These are phyloP conservation scores for Tribonema minus DNA, from an alignment of 108 stramenopile genomes.

Conservation along the genomic window DNA sequence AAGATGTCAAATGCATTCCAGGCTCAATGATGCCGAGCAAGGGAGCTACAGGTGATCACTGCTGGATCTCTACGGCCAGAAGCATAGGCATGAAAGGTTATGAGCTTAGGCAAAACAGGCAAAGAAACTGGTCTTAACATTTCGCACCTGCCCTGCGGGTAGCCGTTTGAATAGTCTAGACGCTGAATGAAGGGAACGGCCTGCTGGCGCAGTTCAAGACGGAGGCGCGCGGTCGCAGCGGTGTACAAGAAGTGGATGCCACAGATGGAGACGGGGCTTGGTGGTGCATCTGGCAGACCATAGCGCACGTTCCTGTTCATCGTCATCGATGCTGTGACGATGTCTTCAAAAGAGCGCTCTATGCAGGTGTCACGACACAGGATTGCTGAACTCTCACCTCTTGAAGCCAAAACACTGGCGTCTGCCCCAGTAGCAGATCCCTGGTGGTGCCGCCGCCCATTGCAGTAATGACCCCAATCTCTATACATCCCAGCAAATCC, in stretches of 20 bases:
- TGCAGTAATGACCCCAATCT: conserved; percentile 10
- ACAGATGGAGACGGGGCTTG: not conserved
- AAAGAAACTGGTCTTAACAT: no score
- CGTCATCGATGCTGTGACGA: not conserved
- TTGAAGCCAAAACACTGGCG: conserved; percentile 31
- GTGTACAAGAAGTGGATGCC: not conserved
- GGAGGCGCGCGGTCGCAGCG: not conserved
- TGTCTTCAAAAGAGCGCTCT: not conserved
- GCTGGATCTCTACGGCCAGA: no score
- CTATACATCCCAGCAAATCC: conserved; percentile 15
- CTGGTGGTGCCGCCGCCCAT: conserved; percentile 19
- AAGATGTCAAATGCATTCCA: no score
- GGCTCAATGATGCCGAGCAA: no score
- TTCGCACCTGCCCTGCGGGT: no score
- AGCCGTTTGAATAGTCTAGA: no score
- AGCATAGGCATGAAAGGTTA: no score
- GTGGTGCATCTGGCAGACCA: not conserved
- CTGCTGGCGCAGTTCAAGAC: no score
- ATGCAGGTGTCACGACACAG: not conserved
- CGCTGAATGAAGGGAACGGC: no score
- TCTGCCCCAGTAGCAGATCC: conserved; percentile 28
- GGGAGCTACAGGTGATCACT: no score
- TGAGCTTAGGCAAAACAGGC: no score
- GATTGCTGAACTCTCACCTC: conserved; percentile 18
- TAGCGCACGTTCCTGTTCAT: not conserved